Base-by-base conservation (phyloP, 108 stramenopile genomes). In the Cylindrotheca fusiformis region DNA sequence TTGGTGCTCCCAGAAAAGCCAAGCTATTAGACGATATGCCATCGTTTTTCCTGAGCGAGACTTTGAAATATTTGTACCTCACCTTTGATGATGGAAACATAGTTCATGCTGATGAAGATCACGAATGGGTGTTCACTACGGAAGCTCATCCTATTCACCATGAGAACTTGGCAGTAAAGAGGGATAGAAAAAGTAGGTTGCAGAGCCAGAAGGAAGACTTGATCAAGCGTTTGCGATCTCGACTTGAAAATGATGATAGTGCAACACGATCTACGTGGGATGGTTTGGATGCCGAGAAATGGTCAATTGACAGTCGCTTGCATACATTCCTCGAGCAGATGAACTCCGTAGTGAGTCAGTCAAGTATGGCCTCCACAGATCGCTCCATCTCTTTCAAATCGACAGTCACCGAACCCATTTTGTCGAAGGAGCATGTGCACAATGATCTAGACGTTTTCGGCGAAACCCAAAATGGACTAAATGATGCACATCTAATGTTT, bases 1-100 rank as follows among this genome's bases (percentile, higher is more conserved):
- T 72, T 20, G 25, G 27, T 32, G 20, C 21, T 1, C 36, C 36
- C 22, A 32, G 21, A 25, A 27, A 25, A 1, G 61, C 72, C 4
- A 52, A 68, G 10, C 82, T 80, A 22, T 58, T 87, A 67, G 82
- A 99, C 63, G 88, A 97, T 47, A 97, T 97, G 97, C 97, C 97
- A 28, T 85, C 82, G 17, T 99, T 94, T 65, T 98, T 99, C 64
- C 77, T 97, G 20, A 89, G 88, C 48, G 98, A 99, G 74, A 99
- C 97, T 18, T 76, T 99, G 48, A 99, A 99, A 71, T 99, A 99
- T 66, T 74, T 99, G 18, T 97, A 91, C 67, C 71, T 99, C 22
- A 78, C 90, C 19, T 97, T 97, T 69, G 86, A 91, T 33, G 83
- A 88, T n/a, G 79, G 91, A 26, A 90, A 90, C 55, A 61, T 86